Conservation (phyloP, 2,329 filamentous ascomycete species). For the Claviceps purpurea region DNA sequence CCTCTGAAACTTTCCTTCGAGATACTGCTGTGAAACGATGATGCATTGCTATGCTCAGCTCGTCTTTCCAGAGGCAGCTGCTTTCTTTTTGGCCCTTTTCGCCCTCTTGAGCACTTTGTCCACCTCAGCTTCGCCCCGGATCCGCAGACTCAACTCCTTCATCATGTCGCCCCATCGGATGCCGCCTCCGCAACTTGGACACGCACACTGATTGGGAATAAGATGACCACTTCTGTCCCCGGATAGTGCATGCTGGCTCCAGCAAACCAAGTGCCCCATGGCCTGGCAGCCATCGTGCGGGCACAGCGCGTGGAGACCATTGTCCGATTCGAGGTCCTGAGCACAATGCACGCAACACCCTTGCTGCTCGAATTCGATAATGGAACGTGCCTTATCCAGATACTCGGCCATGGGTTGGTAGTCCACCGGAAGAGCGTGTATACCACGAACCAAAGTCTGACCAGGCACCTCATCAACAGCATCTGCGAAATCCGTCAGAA, state of each 20-base stretch:
- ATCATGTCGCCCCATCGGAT: conserved; percentile 67
- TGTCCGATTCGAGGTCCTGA: conserved; percentile 28
- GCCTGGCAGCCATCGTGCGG: conserved; percentile 38
- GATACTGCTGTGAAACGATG: too few species aligned
- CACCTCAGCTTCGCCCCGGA: conserved; percentile 56
- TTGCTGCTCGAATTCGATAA: conserved; percentile 43
- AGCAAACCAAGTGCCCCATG: conserved; percentile 47
- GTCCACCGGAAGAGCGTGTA: conserved; percentile 41
- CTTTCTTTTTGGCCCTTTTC: conserved; percentile 14
- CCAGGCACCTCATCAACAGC: conserved; percentile 3
- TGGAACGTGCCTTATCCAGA: conserved; percentile 39
- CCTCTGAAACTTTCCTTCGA: too few species aligned
- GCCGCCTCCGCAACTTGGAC: conserved; percentile 52
- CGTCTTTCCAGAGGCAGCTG: neutral
- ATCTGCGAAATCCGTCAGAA: conserved; percentile 42
- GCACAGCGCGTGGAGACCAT: conserved; percentile 45
- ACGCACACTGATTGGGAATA: conserved; percentile 55
- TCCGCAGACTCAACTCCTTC: conserved; percentile 65
- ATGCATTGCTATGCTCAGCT: neutral
- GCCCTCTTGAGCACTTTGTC: conserved; percentile 51
- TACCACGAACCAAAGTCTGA: conserved; percentile 25
- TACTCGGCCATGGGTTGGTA: conserved; percentile 40
- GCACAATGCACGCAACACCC: conserved; percentile 41
- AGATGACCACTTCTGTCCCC: conserved; percentile 29
- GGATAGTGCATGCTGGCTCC: conserved; percentile 38